These are phyloP conservation scores for Teunomyces pallodes DNA, from an alignment of 805 yeast species.

Conservation along the genomic window DNA sequence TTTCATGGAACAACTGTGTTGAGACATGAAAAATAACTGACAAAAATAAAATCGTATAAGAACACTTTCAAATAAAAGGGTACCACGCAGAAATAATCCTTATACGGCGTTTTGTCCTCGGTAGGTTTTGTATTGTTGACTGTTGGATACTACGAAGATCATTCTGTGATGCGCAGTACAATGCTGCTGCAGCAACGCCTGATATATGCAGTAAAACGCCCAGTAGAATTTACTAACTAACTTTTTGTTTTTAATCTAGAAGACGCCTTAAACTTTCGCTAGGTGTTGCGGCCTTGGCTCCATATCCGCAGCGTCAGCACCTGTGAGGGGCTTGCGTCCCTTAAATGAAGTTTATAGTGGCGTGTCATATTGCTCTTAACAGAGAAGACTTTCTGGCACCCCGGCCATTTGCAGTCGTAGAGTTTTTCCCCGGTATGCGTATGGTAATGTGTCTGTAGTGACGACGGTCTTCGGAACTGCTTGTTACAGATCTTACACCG, in stretches of 20 bases:
- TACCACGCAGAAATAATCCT: neutral
- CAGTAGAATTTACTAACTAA: too few relatives aligned
- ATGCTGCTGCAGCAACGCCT: too few relatives aligned
- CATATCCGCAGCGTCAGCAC: neutral
- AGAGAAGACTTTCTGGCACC: conserved; percentile 67
- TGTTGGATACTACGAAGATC: neutral
- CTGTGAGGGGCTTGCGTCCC: conserved; percentile 13
- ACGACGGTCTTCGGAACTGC: conserved; percentile 78
- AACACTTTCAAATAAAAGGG: too few relatives aligned
- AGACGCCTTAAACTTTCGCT: neutral
- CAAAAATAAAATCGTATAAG: too few relatives aligned
- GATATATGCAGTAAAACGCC: too few relatives aligned
- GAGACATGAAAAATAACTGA: too few relatives aligned
- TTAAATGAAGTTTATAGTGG: conserved; percentile 64
- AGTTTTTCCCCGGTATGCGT: conserved; percentile 55
- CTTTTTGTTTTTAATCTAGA: neutral
- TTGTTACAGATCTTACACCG: conserved; percentile 63
- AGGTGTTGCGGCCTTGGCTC: neutral
- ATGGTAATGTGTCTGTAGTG: conserved; percentile 73
- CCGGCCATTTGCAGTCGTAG: conserved; percentile 46
- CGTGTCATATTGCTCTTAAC: conserved; percentile 81
- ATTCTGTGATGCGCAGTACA: neutral
- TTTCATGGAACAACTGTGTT: too few relatives aligned
- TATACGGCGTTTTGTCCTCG: neutral
- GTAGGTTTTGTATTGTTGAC: neutral